A percentile compares a stretch with the other conserved stretches of the same genome.
Conservation (phyloP, 768 basidiomycete genomes). For the Termitomyces sp. region DNA sequence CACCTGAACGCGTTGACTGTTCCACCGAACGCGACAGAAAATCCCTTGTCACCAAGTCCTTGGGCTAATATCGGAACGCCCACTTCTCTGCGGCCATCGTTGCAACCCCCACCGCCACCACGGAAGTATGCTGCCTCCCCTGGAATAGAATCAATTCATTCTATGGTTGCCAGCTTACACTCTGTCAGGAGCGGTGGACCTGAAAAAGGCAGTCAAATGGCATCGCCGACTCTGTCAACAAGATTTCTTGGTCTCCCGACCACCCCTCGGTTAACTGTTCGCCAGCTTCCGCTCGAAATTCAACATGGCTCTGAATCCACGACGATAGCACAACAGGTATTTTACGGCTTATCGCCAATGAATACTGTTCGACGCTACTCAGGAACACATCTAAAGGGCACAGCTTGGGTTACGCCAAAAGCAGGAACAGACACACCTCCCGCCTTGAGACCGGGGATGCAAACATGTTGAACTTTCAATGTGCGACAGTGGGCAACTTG, state of each 20-base stretch:
- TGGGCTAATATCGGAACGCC: neutral
- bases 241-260: constrained; percentile 17
- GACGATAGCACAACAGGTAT: neutral
- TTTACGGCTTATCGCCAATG: neutral
- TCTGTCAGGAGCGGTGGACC: neutral
- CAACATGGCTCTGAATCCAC: neutral
- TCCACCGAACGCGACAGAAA: neutral
- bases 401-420: neutral
- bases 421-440: neutral
- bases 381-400: neutral
- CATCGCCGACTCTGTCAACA: constrained; percentile 16
- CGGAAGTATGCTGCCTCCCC: constrained; percentile 4
- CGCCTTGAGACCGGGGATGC: too few species aligned
- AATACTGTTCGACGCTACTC: neutral
- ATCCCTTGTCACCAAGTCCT: neutral
- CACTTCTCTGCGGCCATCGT: neutral
- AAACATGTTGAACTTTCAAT: neutral
- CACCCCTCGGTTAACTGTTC: constrained; percentile 19
- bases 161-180: constrained; percentile 13
- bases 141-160: constrained; percentile 12
- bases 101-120: neutral
- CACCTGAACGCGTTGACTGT: neutral
- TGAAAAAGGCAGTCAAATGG: constrained; percentile 4
- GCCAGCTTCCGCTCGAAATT: neutral
- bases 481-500: neutral